phyloP scores from a whole-genome alignment of 1,284 basidiomycete species.

The Sporisorium reilianum region DNA sequence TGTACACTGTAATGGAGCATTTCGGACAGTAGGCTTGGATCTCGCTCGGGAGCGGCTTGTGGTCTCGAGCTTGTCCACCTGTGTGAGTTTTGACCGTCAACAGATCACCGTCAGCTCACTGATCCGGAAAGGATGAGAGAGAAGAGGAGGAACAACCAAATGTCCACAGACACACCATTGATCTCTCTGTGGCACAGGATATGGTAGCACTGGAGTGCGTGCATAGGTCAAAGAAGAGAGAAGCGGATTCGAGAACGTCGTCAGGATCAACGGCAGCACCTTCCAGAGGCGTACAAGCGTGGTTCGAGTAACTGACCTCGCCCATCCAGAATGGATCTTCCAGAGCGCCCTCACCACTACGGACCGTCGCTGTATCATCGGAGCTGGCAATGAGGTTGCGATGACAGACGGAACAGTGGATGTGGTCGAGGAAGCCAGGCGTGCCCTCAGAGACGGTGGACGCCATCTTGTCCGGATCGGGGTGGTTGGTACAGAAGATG shows the following conservation, averaged over 20 bases:
- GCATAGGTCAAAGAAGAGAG: neutral
- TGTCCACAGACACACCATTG: constrained; percentile 1
- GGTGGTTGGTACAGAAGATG: neutral
- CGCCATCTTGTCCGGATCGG: constrained; percentile 6
- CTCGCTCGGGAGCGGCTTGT: constrained; percentile 4
- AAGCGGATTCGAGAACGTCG: neutral
- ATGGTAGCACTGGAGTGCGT: constrained; percentile 28
- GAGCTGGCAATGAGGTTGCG: constrained; percentile 1
- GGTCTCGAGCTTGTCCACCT: neutral
- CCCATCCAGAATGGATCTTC: constrained; percentile 35
- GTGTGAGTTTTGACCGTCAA: neutral
- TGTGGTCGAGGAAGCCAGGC: constrained; percentile 25
- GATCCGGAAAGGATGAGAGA: neutral
- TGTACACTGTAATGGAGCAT: constrained; percentile 4
- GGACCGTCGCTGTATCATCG: neutral
- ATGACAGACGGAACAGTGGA: constrained; percentile 41
- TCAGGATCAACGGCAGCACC: neutral
- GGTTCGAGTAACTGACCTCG: constrained; percentile 24
- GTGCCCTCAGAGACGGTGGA: constrained; percentile 6
- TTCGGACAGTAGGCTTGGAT: constrained; percentile 17
- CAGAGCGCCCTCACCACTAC: neutral
- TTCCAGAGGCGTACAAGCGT: neutral
- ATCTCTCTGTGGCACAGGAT: constrained; percentile 42
- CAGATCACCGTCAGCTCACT: no score
- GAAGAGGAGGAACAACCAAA: neutral